These are phyloP conservation scores for Rhodotorula mucilaginosa DNA, from an alignment of 1,284 basidiomycete species.

Conservation along the genomic window DNA sequence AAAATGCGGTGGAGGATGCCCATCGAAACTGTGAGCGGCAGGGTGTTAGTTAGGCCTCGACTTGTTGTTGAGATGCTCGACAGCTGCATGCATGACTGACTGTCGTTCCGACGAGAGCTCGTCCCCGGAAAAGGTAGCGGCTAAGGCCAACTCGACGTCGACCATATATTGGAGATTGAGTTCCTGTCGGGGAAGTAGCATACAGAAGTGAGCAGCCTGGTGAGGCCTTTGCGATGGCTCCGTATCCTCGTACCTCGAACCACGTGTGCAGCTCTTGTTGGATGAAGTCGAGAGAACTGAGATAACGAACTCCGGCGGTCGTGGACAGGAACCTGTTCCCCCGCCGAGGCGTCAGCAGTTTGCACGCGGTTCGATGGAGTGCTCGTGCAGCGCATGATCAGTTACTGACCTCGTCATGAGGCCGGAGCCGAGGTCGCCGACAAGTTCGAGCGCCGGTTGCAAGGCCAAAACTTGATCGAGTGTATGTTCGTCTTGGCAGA, in stretches of 20 bases:
- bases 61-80: too few relatives aligned
- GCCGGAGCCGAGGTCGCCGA: constrained; percentile 87
- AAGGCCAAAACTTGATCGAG: constrained; percentile 89
- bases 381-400: constrained; percentile 13
- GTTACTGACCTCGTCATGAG: constrained; percentile 72
- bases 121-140: constrained; percentile 62
- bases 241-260: constrained; percentile 68
- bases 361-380: background rate
- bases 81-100: background rate
- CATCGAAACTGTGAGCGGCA: constrained; percentile 62
- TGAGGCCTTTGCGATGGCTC: background rate
- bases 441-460: constrained; percentile 89
- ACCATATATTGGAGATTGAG: constrained; percentile 83
- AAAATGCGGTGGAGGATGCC: constrained; percentile 88
- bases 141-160: constrained; percentile 79
- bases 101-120: background rate
- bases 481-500: constrained; percentile 72
- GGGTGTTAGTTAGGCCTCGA: background rate
- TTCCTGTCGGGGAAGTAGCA: constrained; percentile 56
- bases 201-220: too few relatives aligned
- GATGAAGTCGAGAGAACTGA: constrained; percentile 88
- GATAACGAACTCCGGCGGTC: constrained; percentile 83
- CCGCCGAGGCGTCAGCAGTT: constrained; percentile 1
- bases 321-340: constrained; percentile 84
- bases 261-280: constrained; percentile 92